A percentile compares a stretch with the other conserved stretches of the same genome.
phyloP scores from a whole-genome alignment of 306 rosid genomes.

The Gastrolobium bilobum region DNA sequence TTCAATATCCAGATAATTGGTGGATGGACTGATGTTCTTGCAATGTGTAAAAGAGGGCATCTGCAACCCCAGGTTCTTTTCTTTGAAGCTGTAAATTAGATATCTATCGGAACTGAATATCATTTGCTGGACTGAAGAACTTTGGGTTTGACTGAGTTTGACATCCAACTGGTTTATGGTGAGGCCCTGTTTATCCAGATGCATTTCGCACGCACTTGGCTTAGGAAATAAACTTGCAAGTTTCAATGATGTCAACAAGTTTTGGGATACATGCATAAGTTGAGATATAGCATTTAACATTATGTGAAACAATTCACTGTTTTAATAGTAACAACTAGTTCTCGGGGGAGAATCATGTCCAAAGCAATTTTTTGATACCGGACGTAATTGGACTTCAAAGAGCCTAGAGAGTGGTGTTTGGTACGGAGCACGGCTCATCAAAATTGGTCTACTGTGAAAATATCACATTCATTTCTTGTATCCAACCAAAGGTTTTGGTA shows the following conservation, averaged over 20 bases:
- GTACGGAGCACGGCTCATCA: neutral
- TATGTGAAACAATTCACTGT: conserved; percentile 47
- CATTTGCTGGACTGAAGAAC: conserved; percentile 51
- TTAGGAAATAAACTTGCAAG: conserved; percentile 39
- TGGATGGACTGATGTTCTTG: conserved; percentile 65
- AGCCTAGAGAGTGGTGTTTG: conserved; percentile 30
- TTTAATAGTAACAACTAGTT: conserved; percentile 50
- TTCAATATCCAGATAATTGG: conserved; percentile 63
- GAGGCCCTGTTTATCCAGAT: conserved; percentile 20
- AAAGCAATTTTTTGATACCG: conserved; percentile 29
- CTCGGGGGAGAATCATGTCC: conserved; percentile 44
- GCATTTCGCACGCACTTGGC: conserved; percentile 38
- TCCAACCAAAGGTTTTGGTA: conserved; percentile 41
- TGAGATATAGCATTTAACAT: conserved; percentile 41
- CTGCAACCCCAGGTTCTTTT: conserved; percentile 98
- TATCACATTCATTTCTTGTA: conserved; percentile 36
- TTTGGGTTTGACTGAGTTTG: conserved; percentile 44
- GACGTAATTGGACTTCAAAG: conserved; percentile 45
- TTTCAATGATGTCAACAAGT: conserved; percentile 32
- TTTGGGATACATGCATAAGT: conserved; percentile 35
- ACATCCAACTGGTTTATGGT: conserved; percentile 16
- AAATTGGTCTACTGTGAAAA: neutral
- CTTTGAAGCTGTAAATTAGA: conserved; percentile 92
- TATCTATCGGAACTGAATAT: conserved; percentile 53
- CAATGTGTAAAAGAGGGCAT: conserved; percentile 92